Base-by-base conservation (phyloP, 768 basidiomycete genomes). In the Tephrocybe sp. region DNA sequence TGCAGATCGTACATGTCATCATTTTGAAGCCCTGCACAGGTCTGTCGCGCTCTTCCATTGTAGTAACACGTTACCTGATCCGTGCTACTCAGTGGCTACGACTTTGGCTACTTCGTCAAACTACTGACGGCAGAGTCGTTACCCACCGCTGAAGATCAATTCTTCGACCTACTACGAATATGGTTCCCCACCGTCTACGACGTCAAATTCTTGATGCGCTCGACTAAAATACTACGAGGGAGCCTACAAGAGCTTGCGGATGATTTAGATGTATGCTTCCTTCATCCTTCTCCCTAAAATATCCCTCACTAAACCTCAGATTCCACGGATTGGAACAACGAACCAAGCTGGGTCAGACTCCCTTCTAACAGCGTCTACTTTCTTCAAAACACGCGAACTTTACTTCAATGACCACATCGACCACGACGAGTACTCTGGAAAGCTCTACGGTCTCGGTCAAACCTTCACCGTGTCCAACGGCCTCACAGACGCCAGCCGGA, bases 121-220 rank as follows among this genome's bases (percentile, higher is more conserved):
- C 80, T 98, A 34, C 78, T 99, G 43, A 89, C 91, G 19, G 87
- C 82, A 53, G 76, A 86, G 60, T 89, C 93, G 37, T 71, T 98
- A 51, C 97, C 97, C 8, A 84, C 86, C 16, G 84, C 84, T 21
- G 97, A 99, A 70, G 87, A 89, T 54, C 78, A 80, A 5, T 98
- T 98, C 73, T 97, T 98, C 65, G 83, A 89, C 38, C 80, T 87
- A 38, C 77, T 98, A 25, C 79, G 73, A 51, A 86, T 82, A 56
- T 98, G 97, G 96, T 98, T 99, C 69, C 96, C 96, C 0, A 86
- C 84, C 36, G 86, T 97, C 37, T 98, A 97, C 68, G 97, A 99
- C 69, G 93, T 98, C 77, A 99, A 98, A 69, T 93, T 87, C 69
- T 82, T 99, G 69, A 93, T 96, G 84, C 85, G 92, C 59, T 82